A percentile compares a stretch with the other conserved stretches of the same genome.
These are phyloP conservation scores for Sarocladiaceae sp. DNA, from an alignment of 2,329 filamentous ascomycete genomes.

Conservation along the genomic window DNA sequence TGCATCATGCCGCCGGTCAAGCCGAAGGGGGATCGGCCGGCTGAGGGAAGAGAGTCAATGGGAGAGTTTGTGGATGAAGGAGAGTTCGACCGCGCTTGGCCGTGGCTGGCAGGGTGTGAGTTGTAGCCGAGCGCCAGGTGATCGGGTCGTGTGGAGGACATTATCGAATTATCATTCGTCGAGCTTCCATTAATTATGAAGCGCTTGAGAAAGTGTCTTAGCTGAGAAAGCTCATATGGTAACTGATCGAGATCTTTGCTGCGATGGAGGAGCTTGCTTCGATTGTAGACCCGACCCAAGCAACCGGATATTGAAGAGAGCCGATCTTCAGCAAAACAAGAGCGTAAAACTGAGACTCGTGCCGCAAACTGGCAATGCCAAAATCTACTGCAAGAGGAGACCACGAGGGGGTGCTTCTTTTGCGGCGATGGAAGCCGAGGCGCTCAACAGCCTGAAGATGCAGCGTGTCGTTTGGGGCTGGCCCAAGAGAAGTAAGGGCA, in stretches of 20 bases:
- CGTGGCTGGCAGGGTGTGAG: slow-evolving; percentile 52
- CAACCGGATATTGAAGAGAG: no score
- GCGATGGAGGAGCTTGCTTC: no score
- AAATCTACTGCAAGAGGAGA: no score
- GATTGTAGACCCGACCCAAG: no score
- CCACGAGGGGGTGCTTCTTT: no score
- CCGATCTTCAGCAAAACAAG: no score
- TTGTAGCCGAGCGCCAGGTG: slow-evolving; percentile 82
- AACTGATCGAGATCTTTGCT: no score
- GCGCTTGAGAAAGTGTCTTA: background rate
- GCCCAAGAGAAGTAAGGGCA: background rate
- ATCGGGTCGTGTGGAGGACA: slow-evolving; percentile 82
- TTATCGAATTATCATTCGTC: slow-evolving; percentile 55
- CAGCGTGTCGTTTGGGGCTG: background rate
- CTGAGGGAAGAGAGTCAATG: slow-evolving; percentile 59
- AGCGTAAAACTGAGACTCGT: no score
- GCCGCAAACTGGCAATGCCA: no score
- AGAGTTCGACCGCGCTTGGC: slow-evolving; percentile 65
- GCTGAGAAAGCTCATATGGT: slow-evolving; percentile 3
- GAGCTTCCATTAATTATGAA: slow-evolving; percentile 2
- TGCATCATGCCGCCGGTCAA: slow-evolving; percentile 57
- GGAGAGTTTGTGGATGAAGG: slow-evolving; percentile 77
- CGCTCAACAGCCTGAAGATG: no score
- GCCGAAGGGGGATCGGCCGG: slow-evolving; percentile 52
- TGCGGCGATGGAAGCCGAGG: no score